phyloP scores from a whole-genome alignment of 1,284 basidiomycete species.

The Microbotryum lychnidis-dioicae region DNA sequence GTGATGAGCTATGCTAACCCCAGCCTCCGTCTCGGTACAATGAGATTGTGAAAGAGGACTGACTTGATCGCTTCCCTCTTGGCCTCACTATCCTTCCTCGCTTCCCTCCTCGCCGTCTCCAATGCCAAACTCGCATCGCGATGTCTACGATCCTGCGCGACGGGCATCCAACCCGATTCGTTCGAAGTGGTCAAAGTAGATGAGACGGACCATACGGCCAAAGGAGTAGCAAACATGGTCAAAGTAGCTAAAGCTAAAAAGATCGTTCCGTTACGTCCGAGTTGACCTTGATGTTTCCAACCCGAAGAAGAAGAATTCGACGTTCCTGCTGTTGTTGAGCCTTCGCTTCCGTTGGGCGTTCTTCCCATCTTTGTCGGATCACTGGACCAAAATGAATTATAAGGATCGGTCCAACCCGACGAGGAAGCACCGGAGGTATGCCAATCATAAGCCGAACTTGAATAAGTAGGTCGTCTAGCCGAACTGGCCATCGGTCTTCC shows the following conservation, averaged over 20 bases:
- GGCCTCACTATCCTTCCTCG: conserved; percentile 11
- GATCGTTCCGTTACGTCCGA: conserved; percentile 20
- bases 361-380: conserved; percentile 11
- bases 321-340: not conserved
- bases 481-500: conserved; percentile 20
- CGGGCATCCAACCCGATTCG: conserved; percentile 12
- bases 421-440: too few relatives aligned
- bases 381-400: conserved; percentile 11
- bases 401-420: conserved; percentile 13
- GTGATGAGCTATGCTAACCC: not conserved
- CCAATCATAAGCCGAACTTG: conserved; percentile 14
- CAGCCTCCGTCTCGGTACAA: too few relatives aligned
- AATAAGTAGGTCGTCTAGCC: not conserved
- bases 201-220: conserved; percentile 15
- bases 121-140: conserved; percentile 17
- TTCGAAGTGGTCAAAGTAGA: conserved; percentile 1
- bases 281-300: conserved; percentile 14
- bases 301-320: conserved; percentile 5
- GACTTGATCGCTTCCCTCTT: conserved; percentile 24
- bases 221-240: conserved; percentile 18
- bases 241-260: conserved; percentile 18
- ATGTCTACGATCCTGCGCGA: conserved; percentile 20
- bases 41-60: not conserved
- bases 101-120: conserved; percentile 16
- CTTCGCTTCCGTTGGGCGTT: not conserved